Evolutionary conservation across 768 basidiomycete genomes (phyloP).

Genomic region (Xanthoconium stramineum): DNA sequence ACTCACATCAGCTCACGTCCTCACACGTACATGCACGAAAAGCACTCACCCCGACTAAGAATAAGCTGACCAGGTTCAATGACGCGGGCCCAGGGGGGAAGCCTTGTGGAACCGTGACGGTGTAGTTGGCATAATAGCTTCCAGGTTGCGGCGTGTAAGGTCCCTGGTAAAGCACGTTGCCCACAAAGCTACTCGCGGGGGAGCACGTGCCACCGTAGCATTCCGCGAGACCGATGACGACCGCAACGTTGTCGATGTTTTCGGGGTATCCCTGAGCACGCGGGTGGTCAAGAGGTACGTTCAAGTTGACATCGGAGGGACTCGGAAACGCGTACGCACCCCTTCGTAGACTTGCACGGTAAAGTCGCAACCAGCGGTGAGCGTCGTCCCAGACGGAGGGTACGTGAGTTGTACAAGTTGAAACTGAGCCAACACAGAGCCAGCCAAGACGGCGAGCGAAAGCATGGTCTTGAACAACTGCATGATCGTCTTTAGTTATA

Average conservation of each 20-base stretch:
- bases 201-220: slow-evolving; percentile 26
- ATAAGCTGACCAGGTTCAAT: slow-evolving; percentile 35
- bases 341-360: slow-evolving; percentile 19
- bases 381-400: slow-evolving; percentile 8
- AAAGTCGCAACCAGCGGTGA: slow-evolving; percentile 5
- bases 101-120: slow-evolving; percentile 26
- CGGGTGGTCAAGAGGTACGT: not conserved
- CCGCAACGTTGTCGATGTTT: slow-evolving; percentile 26
- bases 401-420: slow-evolving; percentile 6
- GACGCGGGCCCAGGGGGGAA: slow-evolving; percentile 30
- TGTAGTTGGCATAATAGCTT: slow-evolving; percentile 30
- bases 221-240: slow-evolving; percentile 31
- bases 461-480: slow-evolving; percentile 12
- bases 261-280: slow-evolving; percentile 15
- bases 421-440: slow-evolving; percentile 16
- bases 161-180: slow-evolving; percentile 35
- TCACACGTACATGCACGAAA: not conserved
- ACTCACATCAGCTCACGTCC: not conserved
- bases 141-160: slow-evolving; percentile 25
- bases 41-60: slow-evolving; percentile 40
- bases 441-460: slow-evolving; percentile 12
- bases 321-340: slow-evolving; percentile 6
- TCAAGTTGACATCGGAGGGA: too few relatives aligned
- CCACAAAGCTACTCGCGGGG: slow-evolving; percentile 24
- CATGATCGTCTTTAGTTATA: slow-evolving; percentile 13